Evolutionary conservation across 169 alveolate species (phyloP), one percentile per base, ranked within the genome.

Genomic region (Plasmodium gonderi): DNA sequence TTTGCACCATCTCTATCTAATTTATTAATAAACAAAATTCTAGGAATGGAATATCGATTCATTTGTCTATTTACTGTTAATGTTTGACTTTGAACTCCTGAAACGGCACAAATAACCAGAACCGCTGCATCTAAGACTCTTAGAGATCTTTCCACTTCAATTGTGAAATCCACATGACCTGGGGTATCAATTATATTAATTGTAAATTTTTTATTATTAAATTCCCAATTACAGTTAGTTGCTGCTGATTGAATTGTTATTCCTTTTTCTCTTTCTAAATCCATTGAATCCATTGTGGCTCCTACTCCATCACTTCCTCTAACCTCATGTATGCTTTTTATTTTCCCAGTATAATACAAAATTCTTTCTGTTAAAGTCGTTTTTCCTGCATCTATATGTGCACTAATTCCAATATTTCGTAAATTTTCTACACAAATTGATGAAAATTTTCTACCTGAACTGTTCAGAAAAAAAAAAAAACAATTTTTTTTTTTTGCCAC

Each of bases 81-180:
- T 3, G 99, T 98, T 95, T 99, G 99, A 68, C 99, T 97, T 94
- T 98, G 98, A 8, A 99, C 99, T 6, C 99, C 99, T 6, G 99
- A 98, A 20, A 98, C 99, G 14, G 98, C 99, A 94, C 99, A 98
- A 26, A 98, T 95, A 51, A 99, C 95, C 38, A 98, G 95, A 33
- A 99, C 95, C 11, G 99, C 99, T 20, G 99, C 99, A 95, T 99
- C 99, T 20, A 99, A 96, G 5, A 99, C 99, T 80, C 99, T 96
- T 85, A 99, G 91, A 1, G 99, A 98, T 77, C 99, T 96, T 95
- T 98, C 99, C 42, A 99, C 99, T 95, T 99, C 99, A 75, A 98
- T 98, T 17, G 99, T 98, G 95, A 99, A 98, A 96, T 99, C 99
- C 47, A 99, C 99, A 97, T 99, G 99, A 5, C 99, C 99, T 42